Base-by-base conservation (phyloP, 257 asterid genomes). In the Anisodus tanguticus region DNA sequence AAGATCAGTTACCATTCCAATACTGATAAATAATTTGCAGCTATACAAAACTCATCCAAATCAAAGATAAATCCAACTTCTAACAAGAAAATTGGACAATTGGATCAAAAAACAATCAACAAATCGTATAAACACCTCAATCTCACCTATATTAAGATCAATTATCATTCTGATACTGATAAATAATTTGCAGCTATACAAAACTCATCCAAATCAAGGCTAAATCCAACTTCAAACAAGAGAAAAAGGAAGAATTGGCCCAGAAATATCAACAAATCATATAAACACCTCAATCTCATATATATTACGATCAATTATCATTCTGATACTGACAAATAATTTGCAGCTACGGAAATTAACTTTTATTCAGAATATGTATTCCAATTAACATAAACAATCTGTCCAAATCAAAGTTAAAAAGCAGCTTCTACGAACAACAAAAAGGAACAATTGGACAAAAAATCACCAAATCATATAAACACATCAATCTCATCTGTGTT, bases 281-380 rank as follows among this genome's bases (percentile, higher is more conserved):
- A 72, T 45, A 72, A 19, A 54, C 10, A 72, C 41, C 59, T 67
- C 72, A 67, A 67, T 35, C 74, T 64, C 71, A 26, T 64, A 41
- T 10, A 63, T 6, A 31, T 10, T 64, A 26, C 9, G 71, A 64
- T 11, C 43, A 64, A 37, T 64, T 26, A 64, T 64, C 71, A 64
- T 64, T 64, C 15, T n/a, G 5, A 31, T 31, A 66, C 45, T 12
- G 47, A 68, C 7, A 39, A 43, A 68, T 47, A 37, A 37, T 68
- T 68, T 37, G 53, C 77, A 47, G 41, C 59, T 47, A 47, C n/a
- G 43, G 3, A 17, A 70, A 43, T 35, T 37, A 12, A 37, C 76
- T n/a, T 67, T 10, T 67, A 35, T 15, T 12, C 6, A 31, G 17
- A 10, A 5, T 63, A 2, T 13, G 3, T 9, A 12, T 3, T 66